Conservation (phyloP, 441 rosid species). For the Gossypium schwendimanii region DNA sequence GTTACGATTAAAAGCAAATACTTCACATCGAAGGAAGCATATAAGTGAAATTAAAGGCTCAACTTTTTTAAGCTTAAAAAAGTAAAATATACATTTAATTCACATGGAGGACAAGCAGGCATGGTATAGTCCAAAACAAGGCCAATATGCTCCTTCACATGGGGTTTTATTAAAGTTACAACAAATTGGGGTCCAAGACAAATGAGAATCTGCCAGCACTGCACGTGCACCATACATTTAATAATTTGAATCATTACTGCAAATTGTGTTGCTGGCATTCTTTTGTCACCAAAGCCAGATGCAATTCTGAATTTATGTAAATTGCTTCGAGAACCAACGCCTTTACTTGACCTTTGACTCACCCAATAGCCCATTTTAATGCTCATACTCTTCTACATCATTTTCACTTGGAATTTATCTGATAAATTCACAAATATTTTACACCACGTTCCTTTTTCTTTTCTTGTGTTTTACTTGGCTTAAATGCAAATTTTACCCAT, state of each 20-base stretch:
- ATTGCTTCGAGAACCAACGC: background rate
- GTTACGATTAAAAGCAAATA: background rate
- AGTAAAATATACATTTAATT: background rate
- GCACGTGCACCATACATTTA: constrained; percentile 5
- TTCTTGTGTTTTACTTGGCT: too few relatives aligned
- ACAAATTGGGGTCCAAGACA: constrained; percentile 8
- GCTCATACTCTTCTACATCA: too few relatives aligned
- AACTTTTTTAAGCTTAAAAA: background rate
- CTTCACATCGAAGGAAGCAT: constrained; percentile 23
- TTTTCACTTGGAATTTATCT: too few relatives aligned
- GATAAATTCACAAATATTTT: too few relatives aligned
- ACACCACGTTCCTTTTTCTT: too few relatives aligned
- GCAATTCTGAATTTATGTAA: background rate
- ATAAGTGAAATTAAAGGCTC: background rate
- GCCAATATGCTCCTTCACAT: constrained; percentile 4
- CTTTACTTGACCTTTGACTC: background rate
- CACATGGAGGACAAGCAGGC: constrained; percentile 19
- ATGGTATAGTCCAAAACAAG: background rate
- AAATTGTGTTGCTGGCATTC: background rate
- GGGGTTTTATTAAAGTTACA: background rate
- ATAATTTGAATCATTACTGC: background rate
- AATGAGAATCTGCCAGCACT: constrained; percentile 5
- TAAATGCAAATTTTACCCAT: too few relatives aligned
- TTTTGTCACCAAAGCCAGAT: background rate
- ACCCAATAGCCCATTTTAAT: background rate